A percentile compares a stretch with the other conserved stretches of the same genome.
These are phyloP conservation scores for Gastrolobium bilobum DNA, from an alignment of 306 rosid species.

Conservation along the genomic window DNA sequence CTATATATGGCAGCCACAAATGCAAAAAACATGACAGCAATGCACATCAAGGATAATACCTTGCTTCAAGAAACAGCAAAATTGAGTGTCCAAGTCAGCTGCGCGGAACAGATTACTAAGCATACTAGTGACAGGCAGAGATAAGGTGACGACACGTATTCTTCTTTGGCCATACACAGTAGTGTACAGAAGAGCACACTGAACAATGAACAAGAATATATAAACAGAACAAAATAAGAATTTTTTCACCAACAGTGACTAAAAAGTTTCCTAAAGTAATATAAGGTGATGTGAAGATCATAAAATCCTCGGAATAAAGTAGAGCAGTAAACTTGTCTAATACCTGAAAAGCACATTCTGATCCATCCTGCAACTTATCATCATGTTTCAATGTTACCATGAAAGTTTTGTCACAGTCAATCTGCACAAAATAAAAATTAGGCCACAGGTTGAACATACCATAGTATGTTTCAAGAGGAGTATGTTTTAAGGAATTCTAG, in stretches of 20 bases:
- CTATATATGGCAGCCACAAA: conserved; percentile 30
- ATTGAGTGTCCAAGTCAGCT: conserved; percentile 98
- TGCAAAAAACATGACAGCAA: background rate
- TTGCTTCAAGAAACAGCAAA: conserved; percentile 95
- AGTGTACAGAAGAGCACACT: conserved; percentile 99
- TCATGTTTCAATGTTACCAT: conserved; percentile 94
- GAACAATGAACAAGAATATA: conserved; percentile 41
- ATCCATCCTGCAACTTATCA: conserved; percentile 97
- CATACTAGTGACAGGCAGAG: conserved; percentile 97
- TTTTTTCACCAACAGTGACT: conserved; percentile 1
- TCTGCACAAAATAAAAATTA: conserved; percentile 63
- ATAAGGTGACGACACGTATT: conserved; percentile 86
- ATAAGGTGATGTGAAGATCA: conserved; percentile 20
- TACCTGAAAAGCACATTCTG: conserved; percentile 99
- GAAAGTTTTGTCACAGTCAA: conserved; percentile 96
- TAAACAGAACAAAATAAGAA: conserved; percentile 44
- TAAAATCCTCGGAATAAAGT: conserved; percentile 32
- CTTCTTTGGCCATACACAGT: conserved; percentile 94
- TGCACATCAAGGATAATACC: conserved; percentile 59
- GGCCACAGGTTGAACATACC: conserved; percentile 15
- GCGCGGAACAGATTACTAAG: conserved; percentile 93
- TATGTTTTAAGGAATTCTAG: conserved; percentile 13
- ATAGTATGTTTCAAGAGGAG: conserved; percentile 13
- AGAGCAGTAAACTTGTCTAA: conserved; percentile 39
- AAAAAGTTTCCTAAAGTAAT: conserved; percentile 29